Percentiles rank a stretch among this genome's conserved stretches.
These are phyloP conservation scores for Skeletonema menzelii DNA, from an alignment of 108 stramenopile genomes.

Conservation along the genomic window DNA sequence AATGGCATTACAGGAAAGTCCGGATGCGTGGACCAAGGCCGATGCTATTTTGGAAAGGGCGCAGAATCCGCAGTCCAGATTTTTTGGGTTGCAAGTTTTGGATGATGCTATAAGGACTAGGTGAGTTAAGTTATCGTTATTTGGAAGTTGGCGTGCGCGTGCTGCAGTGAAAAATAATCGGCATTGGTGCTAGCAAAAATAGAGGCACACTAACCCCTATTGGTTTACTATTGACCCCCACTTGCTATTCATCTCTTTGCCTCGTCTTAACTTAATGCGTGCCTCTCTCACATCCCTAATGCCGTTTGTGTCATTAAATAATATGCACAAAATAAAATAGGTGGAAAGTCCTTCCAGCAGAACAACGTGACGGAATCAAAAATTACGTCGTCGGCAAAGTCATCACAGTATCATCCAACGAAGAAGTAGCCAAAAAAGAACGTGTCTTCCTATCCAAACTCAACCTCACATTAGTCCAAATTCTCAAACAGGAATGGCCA, in stretches of 20 bases:
- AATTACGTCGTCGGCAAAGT: constrained; percentile 97
- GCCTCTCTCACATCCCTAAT: no score
- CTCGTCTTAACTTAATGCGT: no score
- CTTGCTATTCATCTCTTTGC: no score
- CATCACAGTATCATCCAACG: constrained; percentile 86
- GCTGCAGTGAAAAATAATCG: not conserved
- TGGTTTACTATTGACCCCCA: no score
- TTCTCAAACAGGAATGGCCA: constrained; percentile 99
- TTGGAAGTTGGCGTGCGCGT: not conserved
- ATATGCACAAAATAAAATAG: constrained; percentile 26
- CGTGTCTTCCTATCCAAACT: constrained; percentile 86
- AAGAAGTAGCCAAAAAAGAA: constrained; percentile 54
- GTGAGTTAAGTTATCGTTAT: constrained; percentile 37
- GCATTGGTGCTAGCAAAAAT: not conserved
- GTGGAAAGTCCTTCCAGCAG: constrained; percentile 90
- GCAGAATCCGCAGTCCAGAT: constrained; percentile 78
- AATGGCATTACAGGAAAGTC: constrained; percentile 87
- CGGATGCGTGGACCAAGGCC: constrained; percentile 81
- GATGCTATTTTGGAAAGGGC: constrained; percentile 88
- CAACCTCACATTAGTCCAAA: constrained; percentile 96
- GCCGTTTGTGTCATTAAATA: no score
- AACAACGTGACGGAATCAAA: constrained; percentile 97
- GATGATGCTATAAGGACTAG: constrained; percentile 88
- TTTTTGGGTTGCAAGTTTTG: constrained; percentile 88
- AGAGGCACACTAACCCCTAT: not conserved